Conservation (phyloP, 148 eudicot species). For the Pouteria glomerata region DNA sequence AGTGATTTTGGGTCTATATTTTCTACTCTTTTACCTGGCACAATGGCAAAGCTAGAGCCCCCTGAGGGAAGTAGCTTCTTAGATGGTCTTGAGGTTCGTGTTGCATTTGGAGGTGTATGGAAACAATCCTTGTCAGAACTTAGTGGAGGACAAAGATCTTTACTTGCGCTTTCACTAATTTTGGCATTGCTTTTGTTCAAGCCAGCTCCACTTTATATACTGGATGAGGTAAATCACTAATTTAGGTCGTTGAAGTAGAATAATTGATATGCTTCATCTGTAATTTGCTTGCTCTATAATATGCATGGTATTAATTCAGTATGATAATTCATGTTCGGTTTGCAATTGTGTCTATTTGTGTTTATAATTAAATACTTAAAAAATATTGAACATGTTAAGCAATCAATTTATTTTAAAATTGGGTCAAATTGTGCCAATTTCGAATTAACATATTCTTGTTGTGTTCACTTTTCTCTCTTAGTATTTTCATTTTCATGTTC, state of each 20-base stretch:
- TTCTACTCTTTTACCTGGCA: slow-evolving; percentile 92
- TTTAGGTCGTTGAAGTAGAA: background rate
- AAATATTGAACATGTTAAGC: too few relatives aligned
- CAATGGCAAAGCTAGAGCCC: slow-evolving; percentile 95
- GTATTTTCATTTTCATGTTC: too few relatives aligned
- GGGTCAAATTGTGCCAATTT: too few relatives aligned
- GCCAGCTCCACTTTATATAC: slow-evolving; percentile 95
- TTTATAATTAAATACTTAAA: too few relatives aligned
- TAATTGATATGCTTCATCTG: background rate
- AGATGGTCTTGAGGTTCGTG: slow-evolving; percentile 97
- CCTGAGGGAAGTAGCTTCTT: slow-evolving; percentile 90
- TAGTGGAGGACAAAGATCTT: slow-evolving; percentile 96
- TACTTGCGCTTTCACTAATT: slow-evolving; percentile 89
- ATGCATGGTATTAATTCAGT: background rate
- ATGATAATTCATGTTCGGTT: background rate
- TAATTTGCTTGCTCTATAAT: background rate
- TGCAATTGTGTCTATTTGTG: too few relatives aligned
- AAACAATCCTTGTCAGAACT: slow-evolving; percentile 95
- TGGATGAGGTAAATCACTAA: slow-evolving; percentile 69
- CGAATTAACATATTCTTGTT: too few relatives aligned
- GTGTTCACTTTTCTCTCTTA: too few relatives aligned
- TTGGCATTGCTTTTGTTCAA: slow-evolving; percentile 91
- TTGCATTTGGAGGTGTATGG: slow-evolving; percentile 98
- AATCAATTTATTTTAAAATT: too few relatives aligned
- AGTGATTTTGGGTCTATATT: slow-evolving; percentile 98